phyloP scores from a whole-genome alignment of 768 basidiomycete genomes.

The Crucibulum laeve region DNA sequence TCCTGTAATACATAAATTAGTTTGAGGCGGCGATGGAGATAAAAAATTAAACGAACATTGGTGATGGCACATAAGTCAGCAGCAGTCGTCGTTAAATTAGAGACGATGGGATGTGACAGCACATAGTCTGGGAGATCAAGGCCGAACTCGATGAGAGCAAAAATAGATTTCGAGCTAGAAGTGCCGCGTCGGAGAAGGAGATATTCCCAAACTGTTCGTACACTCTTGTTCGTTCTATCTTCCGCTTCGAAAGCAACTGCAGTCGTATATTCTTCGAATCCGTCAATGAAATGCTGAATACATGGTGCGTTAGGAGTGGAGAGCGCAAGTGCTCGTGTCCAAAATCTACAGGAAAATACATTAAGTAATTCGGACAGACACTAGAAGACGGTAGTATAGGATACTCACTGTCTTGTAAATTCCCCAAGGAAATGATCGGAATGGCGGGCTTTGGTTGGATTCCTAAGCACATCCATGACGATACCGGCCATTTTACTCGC shows the following conservation, averaged over 20 bases:
- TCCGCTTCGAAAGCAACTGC: constrained; percentile 39
- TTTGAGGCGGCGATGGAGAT: neutral
- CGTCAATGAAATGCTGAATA: constrained; percentile 23
- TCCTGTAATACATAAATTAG: constrained; percentile 20
- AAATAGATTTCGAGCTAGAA: constrained; percentile 46
- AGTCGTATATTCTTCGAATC: constrained; percentile 34
- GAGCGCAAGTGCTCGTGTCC: constrained; percentile 9
- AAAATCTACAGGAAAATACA: too few species aligned
- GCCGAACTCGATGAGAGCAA: constrained; percentile 51
- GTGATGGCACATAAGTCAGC: constrained; percentile 43
- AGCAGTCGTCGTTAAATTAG: constrained; percentile 38
- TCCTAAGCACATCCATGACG: too few species aligned
- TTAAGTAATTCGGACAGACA: too few species aligned
- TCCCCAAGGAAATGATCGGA: too few species aligned
- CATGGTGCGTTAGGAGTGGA: constrained; percentile 12
- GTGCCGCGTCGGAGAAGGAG: constrained; percentile 49
- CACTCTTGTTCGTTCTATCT: constrained; percentile 28
- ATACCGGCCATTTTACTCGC: too few species aligned
- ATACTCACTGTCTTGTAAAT: too few species aligned
- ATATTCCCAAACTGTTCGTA: constrained; percentile 48
- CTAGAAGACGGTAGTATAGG: too few species aligned
- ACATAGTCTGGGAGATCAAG: constrained; percentile 53
- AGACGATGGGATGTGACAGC: constrained; percentile 44
- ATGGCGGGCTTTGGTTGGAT: too few species aligned
- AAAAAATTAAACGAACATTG: constrained; percentile 18